A percentile compares a stretch with the other conserved stretches of the same genome.
Conservation (phyloP, 352 stramenopile genomes). For the Globisporangium sylvaticum region DNA sequence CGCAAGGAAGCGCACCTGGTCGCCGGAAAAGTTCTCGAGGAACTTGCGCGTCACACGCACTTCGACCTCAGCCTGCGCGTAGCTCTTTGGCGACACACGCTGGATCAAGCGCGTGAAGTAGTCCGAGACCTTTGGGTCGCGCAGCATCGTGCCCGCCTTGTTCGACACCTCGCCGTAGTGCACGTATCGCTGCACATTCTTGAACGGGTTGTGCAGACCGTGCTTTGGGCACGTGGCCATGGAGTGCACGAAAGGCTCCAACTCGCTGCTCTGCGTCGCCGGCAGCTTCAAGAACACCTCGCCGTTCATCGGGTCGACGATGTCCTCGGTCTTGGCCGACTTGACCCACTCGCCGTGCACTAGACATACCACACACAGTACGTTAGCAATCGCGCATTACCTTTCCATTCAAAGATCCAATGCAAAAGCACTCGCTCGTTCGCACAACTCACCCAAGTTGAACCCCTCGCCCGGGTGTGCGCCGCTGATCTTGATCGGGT, state of each 20-base stretch:
- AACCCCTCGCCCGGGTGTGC: constrained; percentile 73
- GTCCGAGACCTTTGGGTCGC: constrained; percentile 89
- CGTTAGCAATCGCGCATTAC: not conserved
- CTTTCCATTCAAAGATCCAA: not conserved
- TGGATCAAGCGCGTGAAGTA: constrained; percentile 96
- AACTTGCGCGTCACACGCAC: constrained; percentile 94
- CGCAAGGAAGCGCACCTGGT: constrained; percentile 96
- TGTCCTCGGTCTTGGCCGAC: constrained; percentile 59
- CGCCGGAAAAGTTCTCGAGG: constrained; percentile 96
- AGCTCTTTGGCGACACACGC: constrained; percentile 96
- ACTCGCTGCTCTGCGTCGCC: constrained; percentile 87
- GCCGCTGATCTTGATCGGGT: constrained; percentile 81
- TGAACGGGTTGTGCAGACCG: constrained; percentile 98
- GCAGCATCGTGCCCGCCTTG: constrained; percentile 78
- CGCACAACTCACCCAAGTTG: constrained; percentile 72
- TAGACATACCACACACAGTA: constrained; percentile 11
- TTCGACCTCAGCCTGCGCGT: constrained; percentile 92
- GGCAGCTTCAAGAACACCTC: constrained; percentile 93
- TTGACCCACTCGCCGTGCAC: constrained; percentile 90
- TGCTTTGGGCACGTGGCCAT: constrained; percentile 93
- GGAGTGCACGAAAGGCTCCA: constrained; percentile 91
- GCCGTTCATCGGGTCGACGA: constrained; percentile 94
- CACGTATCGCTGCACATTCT: constrained; percentile 94
- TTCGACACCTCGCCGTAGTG: constrained; percentile 79
- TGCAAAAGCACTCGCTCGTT: not conserved